Conservation (phyloP, 2,329 filamentous ascomycete genomes). For the Bisporella sp. region DNA sequence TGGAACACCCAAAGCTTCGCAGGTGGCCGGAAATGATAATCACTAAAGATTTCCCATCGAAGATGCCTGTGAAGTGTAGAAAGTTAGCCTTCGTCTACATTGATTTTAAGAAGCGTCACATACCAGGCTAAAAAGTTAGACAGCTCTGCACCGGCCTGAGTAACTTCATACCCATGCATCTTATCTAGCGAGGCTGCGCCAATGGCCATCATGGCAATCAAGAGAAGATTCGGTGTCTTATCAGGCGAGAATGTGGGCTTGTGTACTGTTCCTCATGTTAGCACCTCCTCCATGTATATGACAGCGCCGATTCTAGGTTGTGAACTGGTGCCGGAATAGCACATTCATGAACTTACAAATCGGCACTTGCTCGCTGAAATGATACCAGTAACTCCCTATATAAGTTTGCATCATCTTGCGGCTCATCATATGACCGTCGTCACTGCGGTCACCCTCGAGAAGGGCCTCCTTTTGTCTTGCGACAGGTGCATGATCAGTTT, state of each 20-base stretch:
- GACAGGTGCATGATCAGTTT: conserved; percentile 66
- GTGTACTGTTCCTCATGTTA: conserved; percentile 47
- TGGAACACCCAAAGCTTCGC: conserved; percentile 97
- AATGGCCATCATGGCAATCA: conserved; percentile 87
- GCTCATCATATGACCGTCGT: conserved; percentile 63
- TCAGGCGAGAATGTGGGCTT: conserved; percentile 89
- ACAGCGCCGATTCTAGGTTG: background rate
- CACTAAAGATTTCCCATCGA: conserved; percentile 91
- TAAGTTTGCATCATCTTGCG: conserved; percentile 94
- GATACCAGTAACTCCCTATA: conserved; percentile 86
- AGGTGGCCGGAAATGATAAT: conserved; percentile 80
- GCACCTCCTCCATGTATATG: background rate
- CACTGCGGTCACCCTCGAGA: conserved; percentile 68
- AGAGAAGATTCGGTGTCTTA: conserved; percentile 73
- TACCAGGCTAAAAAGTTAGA: conserved; percentile 79
- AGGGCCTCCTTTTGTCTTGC: conserved; percentile 71
- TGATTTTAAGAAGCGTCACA: background rate
- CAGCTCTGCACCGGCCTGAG: conserved; percentile 70
- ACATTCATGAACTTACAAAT: conserved; percentile 41
- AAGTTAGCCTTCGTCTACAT: background rate
- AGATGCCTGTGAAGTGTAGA: conserved; percentile 56
- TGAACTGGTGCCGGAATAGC: too few species aligned
- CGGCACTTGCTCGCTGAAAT: conserved; percentile 90
- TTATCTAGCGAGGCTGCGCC: conserved; percentile 87
- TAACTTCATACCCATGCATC: conserved; percentile 65